These are phyloP conservation scores for Thermothielavioides terrestris DNA, from an alignment of 495 filamentous ascomycete species.

Conservation along the genomic window DNA sequence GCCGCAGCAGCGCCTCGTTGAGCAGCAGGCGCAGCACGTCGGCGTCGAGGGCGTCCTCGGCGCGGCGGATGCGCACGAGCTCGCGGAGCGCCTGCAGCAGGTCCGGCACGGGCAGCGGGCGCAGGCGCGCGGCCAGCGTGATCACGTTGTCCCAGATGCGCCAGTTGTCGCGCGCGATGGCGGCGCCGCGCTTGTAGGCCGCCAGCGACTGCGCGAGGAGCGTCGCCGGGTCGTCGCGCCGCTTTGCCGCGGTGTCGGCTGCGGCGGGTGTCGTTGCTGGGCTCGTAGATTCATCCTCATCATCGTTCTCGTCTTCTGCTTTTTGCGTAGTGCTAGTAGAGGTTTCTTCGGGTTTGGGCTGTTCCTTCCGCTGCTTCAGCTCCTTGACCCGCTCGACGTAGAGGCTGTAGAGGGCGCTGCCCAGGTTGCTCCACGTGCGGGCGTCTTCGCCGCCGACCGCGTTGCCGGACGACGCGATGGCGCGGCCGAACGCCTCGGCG, in stretches of 20 bases:
- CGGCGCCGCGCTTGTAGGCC: constrained; percentile 76
- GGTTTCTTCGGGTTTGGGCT: constrained; percentile 9
- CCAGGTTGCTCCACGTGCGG: constrained; percentile 91
- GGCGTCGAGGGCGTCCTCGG: constrained; percentile 68
- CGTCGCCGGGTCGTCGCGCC: constrained; percentile 50
- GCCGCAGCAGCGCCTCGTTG: constrained; percentile 50
- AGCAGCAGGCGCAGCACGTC: constrained; percentile 64
- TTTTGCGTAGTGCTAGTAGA: not conserved
- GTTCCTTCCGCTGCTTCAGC: constrained; percentile 24
- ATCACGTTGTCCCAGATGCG: constrained; percentile 95
- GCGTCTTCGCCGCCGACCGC: constrained; percentile 80
- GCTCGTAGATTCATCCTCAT: constrained; percentile 8
- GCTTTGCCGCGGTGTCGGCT: no score
- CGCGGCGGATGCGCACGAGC: constrained; percentile 64
- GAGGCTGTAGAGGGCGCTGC: constrained; percentile 56
- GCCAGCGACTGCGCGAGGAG: constrained; percentile 64
- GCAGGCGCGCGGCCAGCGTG: constrained; percentile 67
- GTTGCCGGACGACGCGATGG: constrained; percentile 44
- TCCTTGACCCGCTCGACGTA: constrained; percentile 36
- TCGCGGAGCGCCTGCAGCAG: constrained; percentile 62
- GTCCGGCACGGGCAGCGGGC: constrained; percentile 64
- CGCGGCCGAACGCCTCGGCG: constrained; percentile 71
- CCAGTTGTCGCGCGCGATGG: constrained; percentile 71
- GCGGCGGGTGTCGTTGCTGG: not conserved
- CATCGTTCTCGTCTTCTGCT: constrained; percentile 18